Percentiles rank a stretch among this genome's conserved stretches.
Evolutionary conservation across 140 eudicot genomes (phyloP).

Genomic region (Stevia rebaudiana): DNA sequence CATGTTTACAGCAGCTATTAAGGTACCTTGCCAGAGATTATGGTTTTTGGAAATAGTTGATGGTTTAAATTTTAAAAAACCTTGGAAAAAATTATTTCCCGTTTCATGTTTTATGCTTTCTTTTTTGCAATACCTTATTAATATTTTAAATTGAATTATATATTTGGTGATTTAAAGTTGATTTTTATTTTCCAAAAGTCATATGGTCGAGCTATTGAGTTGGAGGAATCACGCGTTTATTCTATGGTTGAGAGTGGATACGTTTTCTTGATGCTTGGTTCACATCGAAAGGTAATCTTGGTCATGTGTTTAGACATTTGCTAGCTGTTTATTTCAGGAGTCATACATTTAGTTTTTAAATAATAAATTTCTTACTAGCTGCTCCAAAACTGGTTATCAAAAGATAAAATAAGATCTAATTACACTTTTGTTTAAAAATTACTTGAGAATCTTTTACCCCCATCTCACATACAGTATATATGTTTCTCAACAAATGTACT

Average conservation of each 20-base stretch:
- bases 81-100: neutral
- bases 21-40: slow-evolving; percentile 40
- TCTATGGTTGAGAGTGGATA: slow-evolving; percentile 92
- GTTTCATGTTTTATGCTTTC: slow-evolving; percentile 11
- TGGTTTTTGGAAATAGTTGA: slow-evolving; percentile 9
- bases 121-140: slow-evolving; percentile 7
- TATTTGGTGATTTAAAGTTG: slow-evolving; percentile 5
- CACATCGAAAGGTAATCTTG: slow-evolving; percentile 67
- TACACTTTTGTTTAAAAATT: neutral
- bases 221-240: slow-evolving; percentile 79
- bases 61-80: neutral
- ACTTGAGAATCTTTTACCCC: neutral
- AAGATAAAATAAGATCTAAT: neutral
- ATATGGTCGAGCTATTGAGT: slow-evolving; percentile 83
- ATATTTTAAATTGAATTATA: neutral
- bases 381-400: neutral
- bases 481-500: neutral
- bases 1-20: slow-evolving; percentile 95
- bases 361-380: neutral
- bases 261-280: slow-evolving; percentile 78
- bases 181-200: slow-evolving; percentile 45
- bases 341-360: neutral
- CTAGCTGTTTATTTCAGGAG: neutral
- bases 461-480: neutral
- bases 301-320: slow-evolving; percentile 8